Conservation (phyloP, 306 rosid genomes). For the Dalbergia cochinchinensis region DNA sequence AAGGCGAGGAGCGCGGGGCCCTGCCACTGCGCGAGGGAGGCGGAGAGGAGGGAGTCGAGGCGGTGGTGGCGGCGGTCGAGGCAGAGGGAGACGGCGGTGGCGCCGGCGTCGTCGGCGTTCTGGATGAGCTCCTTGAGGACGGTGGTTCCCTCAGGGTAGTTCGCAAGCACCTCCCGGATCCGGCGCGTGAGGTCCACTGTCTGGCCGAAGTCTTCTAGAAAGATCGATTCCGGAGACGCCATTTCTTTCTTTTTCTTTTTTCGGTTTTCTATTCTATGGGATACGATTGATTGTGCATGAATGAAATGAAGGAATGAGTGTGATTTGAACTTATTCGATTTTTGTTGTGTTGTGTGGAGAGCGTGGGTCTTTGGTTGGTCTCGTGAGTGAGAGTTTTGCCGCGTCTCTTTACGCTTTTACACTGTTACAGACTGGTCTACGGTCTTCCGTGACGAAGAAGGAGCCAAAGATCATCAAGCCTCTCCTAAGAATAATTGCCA, state of each 20-base stretch:
- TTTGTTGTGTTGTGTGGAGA: not conserved
- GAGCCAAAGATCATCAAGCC: not conserved
- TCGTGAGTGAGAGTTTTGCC: not conserved
- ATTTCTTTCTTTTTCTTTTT: constrained; percentile 14
- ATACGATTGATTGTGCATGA: constrained; percentile 30
- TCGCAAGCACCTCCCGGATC: constrained; percentile 89
- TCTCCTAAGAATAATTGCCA: not conserved
- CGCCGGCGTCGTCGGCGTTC: constrained; percentile 99
- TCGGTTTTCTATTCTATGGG: constrained; percentile 1
- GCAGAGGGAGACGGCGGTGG: constrained; percentile 82
- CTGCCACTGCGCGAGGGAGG: constrained; percentile 82
- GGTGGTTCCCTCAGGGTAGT: constrained; percentile 98
- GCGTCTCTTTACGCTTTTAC: not conserved
- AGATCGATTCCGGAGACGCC: constrained; percentile 69
- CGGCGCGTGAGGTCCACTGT: constrained; percentile 97
- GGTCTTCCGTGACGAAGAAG: not conserved
- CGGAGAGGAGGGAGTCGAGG: constrained; percentile 64
- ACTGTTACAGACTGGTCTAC: not conserved
- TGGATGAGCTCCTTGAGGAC: constrained; percentile 93
- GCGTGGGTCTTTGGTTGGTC: not conserved
- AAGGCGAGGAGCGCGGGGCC: constrained; percentile 90
- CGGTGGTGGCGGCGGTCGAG: constrained; percentile 81
- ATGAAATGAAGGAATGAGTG: not conserved
- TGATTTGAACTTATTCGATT: not conserved
- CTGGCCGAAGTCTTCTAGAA: constrained; percentile 95